These are phyloP conservation scores for Leccinum solheimii DNA, from an alignment of 1,284 basidiomycete species.

Conservation along the genomic window DNA sequence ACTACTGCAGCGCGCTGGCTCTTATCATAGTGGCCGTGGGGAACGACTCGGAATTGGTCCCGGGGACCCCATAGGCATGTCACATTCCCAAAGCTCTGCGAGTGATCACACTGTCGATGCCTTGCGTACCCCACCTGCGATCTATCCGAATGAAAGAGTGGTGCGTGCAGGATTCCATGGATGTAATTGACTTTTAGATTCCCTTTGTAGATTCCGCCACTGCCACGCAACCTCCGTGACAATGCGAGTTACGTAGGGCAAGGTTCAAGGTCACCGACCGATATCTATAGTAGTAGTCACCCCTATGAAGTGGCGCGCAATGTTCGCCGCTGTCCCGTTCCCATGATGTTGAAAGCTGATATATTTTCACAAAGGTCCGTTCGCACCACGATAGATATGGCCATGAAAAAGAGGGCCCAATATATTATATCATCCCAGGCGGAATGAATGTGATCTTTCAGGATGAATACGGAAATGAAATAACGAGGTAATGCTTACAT, in stretches of 20 bases:
- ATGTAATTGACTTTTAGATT: conserved; percentile 2
- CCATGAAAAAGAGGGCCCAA: conserved; percentile 37
- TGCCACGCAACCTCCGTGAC: conserved; percentile 24
- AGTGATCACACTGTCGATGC: conserved; percentile 37
- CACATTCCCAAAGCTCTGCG: conserved; percentile 20
- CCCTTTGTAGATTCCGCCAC: conserved; percentile 29
- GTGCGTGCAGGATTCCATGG: conserved; percentile 16
- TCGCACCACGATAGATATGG: conserved; percentile 27
- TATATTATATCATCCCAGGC: conserved; percentile 64
- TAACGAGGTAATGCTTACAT: conserved; percentile 50
- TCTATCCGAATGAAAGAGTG: conserved; percentile 30
- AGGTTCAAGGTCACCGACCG: conserved; percentile 29
- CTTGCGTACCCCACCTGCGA: conserved; percentile 21
- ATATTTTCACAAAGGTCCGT: conserved; percentile 15
- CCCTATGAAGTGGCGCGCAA: conserved; percentile 24
- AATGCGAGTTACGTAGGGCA: conserved; percentile 18
- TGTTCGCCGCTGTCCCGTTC: conserved; percentile 4
- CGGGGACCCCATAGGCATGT: conserved; percentile 30
- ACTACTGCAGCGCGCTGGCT: conserved; percentile 20
- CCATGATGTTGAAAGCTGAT: conserved; percentile 11
- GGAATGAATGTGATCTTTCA: conserved; percentile 68
- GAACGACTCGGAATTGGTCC: conserved; percentile 14
- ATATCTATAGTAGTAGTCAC: conserved; percentile 29
- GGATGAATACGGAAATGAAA: conserved; percentile 64
- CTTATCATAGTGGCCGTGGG: conserved; percentile 26